phyloP scores from a whole-genome alignment of 768 basidiomycete species.

The Mycena pura region DNA sequence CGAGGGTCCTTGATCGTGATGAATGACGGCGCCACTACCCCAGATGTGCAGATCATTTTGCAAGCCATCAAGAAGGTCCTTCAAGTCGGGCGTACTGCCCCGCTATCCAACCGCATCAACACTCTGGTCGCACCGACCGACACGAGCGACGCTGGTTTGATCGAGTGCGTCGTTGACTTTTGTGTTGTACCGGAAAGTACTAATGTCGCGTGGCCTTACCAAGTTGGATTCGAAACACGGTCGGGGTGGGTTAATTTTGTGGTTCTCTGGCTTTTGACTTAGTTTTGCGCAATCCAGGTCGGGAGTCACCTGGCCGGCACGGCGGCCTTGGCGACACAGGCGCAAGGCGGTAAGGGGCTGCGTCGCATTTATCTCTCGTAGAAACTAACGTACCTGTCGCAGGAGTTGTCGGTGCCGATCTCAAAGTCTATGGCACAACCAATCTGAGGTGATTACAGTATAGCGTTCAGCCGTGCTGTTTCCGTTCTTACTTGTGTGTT shows the following conservation, averaged over 20 bases:
- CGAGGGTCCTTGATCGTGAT: background rate
- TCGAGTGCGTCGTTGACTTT: too few relatives aligned
- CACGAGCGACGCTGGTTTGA: background rate
- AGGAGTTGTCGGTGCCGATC: background rate
- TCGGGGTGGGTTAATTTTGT: background rate
- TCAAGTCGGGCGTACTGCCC: background rate
- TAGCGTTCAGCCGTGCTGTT: too few relatives aligned
- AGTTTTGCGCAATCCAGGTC: background rate
- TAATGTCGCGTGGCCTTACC: background rate
- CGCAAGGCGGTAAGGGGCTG: background rate
- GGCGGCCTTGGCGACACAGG: background rate
- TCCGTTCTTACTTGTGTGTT: too few relatives aligned
- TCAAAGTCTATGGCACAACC: background rate
- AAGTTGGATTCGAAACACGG: conserved; percentile 1
- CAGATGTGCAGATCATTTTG: conserved; percentile 4
- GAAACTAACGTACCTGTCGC: background rate
- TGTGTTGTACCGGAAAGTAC: too few relatives aligned
- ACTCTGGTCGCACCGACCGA: background rate
- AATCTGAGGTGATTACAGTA: background rate
- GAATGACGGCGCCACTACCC: background rate
- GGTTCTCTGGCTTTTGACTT: background rate
- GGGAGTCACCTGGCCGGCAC: background rate
- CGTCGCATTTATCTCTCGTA: background rate
- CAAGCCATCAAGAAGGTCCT: background rate
- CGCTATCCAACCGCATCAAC: background rate